phyloP scores from a whole-genome alignment of 768 basidiomycete species.

The Piloderma croceum region DNA sequence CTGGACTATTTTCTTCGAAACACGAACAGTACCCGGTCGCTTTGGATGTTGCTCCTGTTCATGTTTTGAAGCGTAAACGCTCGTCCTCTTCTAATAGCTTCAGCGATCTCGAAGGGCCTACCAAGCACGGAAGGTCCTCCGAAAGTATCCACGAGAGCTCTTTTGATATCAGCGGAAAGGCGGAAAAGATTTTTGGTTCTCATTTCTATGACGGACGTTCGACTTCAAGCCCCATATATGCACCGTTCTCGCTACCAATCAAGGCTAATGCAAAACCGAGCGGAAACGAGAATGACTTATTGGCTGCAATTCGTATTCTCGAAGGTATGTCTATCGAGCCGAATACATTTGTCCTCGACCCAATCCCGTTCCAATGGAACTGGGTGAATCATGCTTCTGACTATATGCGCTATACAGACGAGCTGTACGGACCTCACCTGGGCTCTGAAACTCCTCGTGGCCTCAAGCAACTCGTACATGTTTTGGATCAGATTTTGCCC shows the following conservation, averaged over 20 bases:
- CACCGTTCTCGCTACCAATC: too few relatives aligned
- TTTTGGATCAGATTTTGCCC: conserved; percentile 39
- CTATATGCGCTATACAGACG: too few relatives aligned
- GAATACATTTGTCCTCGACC: conserved; percentile 1
- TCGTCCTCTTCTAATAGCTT: conserved; percentile 23
- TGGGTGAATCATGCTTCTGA: conserved; percentile 6
- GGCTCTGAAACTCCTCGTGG: conserved; percentile 38
- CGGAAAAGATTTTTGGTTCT: too few relatives aligned
- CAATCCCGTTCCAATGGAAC: too few relatives aligned
- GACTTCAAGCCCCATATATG: too few relatives aligned
- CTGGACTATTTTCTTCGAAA: too few relatives aligned
- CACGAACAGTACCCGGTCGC: too few relatives aligned
- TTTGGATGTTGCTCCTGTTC: too few relatives aligned
- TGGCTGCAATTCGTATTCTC: conserved; percentile 22
- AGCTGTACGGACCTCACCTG: conserved; percentile 36
- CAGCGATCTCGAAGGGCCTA: conserved; percentile 38
- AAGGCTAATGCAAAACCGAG: too few relatives aligned
- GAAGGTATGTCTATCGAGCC: conserved; percentile 25
- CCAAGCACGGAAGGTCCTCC: conserved; percentile 41
- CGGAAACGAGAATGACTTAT: conserved; percentile 10
- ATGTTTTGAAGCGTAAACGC: conserved; percentile 26
- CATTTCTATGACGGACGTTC: too few relatives aligned
- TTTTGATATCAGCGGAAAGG: conserved; percentile 22
- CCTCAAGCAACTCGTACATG: conserved; percentile 30
- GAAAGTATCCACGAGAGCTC: conserved; percentile 32